Percentiles rank a stretch among this genome's conserved stretches.
Conservation (phyloP, 192 early-diverging fungal genomes). For the Pecoramyces ruminantium region DNA sequence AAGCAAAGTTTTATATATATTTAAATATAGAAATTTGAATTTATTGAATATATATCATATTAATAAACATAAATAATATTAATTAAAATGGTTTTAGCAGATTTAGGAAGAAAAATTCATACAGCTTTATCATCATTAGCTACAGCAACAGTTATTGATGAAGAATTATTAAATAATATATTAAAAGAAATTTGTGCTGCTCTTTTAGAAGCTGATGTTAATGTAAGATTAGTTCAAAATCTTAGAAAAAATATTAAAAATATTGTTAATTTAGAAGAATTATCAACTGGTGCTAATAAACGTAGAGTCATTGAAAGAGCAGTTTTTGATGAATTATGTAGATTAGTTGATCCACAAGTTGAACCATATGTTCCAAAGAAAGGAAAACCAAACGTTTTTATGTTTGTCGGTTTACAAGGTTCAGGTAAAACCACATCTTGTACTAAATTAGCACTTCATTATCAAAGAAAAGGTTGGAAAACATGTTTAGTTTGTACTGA, state of each 20-base stretch:
- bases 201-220: conserved; percentile 81
- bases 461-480: conserved; percentile 90
- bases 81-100: conserved; percentile 63
- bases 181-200: conserved; percentile 75
- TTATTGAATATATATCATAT: too few relatives aligned
- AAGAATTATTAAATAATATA: conserved; percentile 58
- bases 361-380: conserved; percentile 67
- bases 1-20: too few relatives aligned
- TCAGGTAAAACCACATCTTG: conserved; percentile 93
- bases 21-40: too few relatives aligned
- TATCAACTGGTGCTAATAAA: conserved; percentile 70
- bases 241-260: conserved; percentile 75
- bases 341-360: conserved; percentile 48
- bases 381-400: conserved; percentile 67
- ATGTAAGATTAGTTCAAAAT: conserved; percentile 63
- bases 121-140: conserved; percentile 61
- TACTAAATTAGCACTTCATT: conserved; percentile 82
- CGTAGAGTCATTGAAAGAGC: conserved; percentile 34
- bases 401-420: conserved; percentile 97
- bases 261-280: conserved; percentile 62
- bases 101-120: conserved; percentile 80
- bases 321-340: conserved; percentile 76
- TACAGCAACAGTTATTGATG: conserved; percentile 73
- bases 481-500: conserved; percentile 82
- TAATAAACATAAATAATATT: background rate